Evolutionary conservation across 2,329 filamentous ascomycete genomes (phyloP).

Genomic region (Exophiala alcalophila): DNA sequence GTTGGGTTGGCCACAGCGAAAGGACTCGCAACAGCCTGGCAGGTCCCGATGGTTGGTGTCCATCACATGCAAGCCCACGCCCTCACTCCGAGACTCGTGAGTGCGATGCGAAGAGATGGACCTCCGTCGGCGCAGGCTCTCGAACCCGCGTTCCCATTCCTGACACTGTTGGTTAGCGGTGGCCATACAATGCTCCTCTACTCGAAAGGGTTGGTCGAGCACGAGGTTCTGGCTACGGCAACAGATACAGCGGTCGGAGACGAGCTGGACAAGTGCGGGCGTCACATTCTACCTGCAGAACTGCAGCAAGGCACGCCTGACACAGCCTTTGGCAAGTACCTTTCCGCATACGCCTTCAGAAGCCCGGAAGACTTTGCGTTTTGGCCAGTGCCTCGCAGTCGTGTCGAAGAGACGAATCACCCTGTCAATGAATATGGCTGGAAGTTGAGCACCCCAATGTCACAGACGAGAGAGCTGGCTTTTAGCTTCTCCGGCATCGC

Average conservation of each 20-base stretch:
- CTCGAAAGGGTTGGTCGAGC: constrained; percentile 64
- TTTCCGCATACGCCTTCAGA: constrained; percentile 78
- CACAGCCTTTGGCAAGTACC: constrained; percentile 75
- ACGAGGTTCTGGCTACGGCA: constrained; percentile 70
- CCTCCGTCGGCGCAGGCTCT: constrained; percentile 4
- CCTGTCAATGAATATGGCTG: constrained; percentile 58
- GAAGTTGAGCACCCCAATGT: constrained; percentile 66
- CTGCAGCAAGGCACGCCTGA: constrained; percentile 55
- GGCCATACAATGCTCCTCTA: constrained; percentile 86
- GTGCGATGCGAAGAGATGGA: constrained; percentile 51
- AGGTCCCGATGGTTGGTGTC: constrained; percentile 76
- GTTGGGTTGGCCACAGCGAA: constrained; percentile 82
- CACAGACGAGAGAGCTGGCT: constrained; percentile 55
- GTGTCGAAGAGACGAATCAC: constrained; percentile 56
- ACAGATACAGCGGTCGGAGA: constrained; percentile 86
- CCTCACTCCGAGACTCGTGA: constrained; percentile 75
- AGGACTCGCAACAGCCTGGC: constrained; percentile 79
- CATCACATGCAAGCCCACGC: constrained; percentile 99
- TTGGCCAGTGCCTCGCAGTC: constrained; percentile 55
- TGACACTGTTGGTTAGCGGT: constrained; percentile 85
- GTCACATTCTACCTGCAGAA: constrained; percentile 65
- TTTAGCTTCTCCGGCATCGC: constrained; percentile 75
- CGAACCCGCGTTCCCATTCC: constrained; percentile 70
- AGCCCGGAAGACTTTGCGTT: constrained; percentile 37
- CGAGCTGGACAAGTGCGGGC: constrained; percentile 81